phyloP scores from a whole-genome alignment of 108 stramenopile species.

The Fragilariopsis cylindrus region DNA sequence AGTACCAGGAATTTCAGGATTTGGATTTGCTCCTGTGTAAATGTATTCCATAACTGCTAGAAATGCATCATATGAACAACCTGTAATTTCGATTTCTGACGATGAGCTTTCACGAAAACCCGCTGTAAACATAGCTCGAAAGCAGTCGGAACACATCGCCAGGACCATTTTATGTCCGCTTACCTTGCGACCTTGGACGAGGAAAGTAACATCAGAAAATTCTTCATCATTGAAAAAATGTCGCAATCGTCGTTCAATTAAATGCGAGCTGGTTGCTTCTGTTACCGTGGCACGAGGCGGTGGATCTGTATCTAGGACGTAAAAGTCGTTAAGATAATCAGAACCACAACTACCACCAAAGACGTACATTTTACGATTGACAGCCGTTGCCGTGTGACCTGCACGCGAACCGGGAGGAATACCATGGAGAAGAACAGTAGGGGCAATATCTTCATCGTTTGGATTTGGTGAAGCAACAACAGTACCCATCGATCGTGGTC shows the following conservation, averaged over 20 bases:
- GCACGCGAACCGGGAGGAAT: slow-evolving; percentile 83
- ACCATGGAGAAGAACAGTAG: slow-evolving; percentile 72
- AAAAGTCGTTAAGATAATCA: slow-evolving; percentile 75
- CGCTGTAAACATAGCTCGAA: slow-evolving; percentile 91
- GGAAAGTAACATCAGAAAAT: slow-evolving; percentile 90
- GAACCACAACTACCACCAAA: slow-evolving; percentile 83
- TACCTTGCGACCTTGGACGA: slow-evolving; percentile 84
- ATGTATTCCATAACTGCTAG: slow-evolving; percentile 88
- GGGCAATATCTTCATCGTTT: slow-evolving; percentile 82
- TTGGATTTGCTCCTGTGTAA: slow-evolving; percentile 78
- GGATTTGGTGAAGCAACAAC: slow-evolving; percentile 67
- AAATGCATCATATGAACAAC: slow-evolving; percentile 81
- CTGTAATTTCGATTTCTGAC: slow-evolving; percentile 81
- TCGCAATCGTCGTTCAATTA: slow-evolving; percentile 62
- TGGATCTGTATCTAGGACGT: slow-evolving; percentile 89
- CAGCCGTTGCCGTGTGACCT: slow-evolving; percentile 93
- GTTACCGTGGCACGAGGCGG: slow-evolving; percentile 64
- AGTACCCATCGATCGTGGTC: slow-evolving; percentile 16
- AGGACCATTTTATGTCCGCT: slow-evolving; percentile 90
- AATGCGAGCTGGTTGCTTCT: slow-evolving; percentile 62
- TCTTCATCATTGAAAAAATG: slow-evolving; percentile 83
- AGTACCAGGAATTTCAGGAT: slow-evolving; percentile 13
- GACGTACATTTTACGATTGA: slow-evolving; percentile 76
- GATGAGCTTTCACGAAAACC: slow-evolving; percentile 78
- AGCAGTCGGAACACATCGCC: slow-evolving; percentile 83